phyloP scores from a whole-genome alignment of 371 early-diverging fungal genomes.

The Circinella umbellata region DNA sequence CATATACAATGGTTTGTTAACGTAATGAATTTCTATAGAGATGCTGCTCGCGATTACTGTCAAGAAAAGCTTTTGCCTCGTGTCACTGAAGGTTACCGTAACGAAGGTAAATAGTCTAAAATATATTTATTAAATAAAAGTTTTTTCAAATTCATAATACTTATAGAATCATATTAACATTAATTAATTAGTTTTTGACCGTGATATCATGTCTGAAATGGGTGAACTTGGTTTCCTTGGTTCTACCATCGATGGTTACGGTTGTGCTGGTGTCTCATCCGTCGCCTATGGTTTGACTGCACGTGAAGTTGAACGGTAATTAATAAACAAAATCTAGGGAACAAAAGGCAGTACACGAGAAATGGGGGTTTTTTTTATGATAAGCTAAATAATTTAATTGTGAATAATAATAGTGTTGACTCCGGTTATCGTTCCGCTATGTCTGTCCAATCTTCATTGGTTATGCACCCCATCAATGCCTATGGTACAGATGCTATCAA shows the following conservation, averaged over 20 bases:
- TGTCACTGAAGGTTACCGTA: constrained; percentile 82
- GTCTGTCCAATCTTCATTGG: constrained; percentile 97
- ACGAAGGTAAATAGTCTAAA: constrained; percentile 73
- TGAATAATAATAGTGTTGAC: constrained; percentile 71
- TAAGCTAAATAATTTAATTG: background rate
- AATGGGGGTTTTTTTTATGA: no score
- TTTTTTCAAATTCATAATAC: background rate
- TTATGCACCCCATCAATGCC: constrained; percentile 98
- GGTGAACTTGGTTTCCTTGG: constrained; percentile 95
- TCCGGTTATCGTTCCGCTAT: constrained; percentile 97
- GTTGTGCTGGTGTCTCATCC: constrained; percentile 96
- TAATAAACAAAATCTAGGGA: background rate
- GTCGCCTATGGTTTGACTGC: constrained; percentile 97
- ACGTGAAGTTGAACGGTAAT: constrained; percentile 91
- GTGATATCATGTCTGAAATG: constrained; percentile 92
- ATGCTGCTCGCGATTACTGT: constrained; percentile 87
- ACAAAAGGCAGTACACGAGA: no score
- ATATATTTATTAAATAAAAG: background rate
- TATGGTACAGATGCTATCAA: constrained; percentile 93
- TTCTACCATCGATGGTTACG: constrained; percentile 94
- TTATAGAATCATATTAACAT: background rate
- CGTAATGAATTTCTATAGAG: constrained; percentile 45
- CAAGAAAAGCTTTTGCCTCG: constrained; percentile 90
- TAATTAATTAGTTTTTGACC: constrained; percentile 74
- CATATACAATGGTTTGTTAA: background rate